Percentiles rank a stretch among this genome's conserved stretches.
Conservation (phyloP, 1,284 basidiomycete species). For the Fistulina hepatica region DNA sequence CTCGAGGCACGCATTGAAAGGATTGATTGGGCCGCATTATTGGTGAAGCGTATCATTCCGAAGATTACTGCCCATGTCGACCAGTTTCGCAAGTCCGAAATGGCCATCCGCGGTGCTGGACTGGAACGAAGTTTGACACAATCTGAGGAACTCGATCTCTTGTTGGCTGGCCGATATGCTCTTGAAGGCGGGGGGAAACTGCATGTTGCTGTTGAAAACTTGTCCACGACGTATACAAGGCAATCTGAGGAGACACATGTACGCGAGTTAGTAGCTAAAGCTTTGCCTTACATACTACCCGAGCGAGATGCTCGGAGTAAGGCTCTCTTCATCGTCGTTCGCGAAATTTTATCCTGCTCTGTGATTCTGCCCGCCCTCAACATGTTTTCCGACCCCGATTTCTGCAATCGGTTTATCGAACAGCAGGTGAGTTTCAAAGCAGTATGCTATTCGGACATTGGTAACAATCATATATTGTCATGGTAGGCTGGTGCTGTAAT, state of each 20-base stretch:
- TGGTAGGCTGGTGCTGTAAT: conserved; percentile 76
- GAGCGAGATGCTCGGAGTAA: conserved; percentile 63
- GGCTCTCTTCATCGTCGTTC: conserved; percentile 60
- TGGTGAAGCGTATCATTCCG: conserved; percentile 79
- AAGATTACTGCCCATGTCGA: conserved; percentile 83
- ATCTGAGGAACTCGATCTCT: conserved; percentile 77
- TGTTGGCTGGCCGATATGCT: conserved; percentile 72
- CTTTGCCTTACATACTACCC: conserved; percentile 67
- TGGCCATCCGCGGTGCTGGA: conserved; percentile 64
- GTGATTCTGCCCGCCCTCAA: conserved; percentile 84
- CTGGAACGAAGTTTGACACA: conserved; percentile 70
- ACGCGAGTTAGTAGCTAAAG: conserved; percentile 54
- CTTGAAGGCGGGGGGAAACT: conserved; percentile 48
- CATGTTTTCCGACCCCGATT: conserved; percentile 89
- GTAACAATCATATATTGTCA: conserved; percentile 12
- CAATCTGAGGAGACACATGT: conserved; percentile 86
- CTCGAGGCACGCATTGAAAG: conserved; percentile 43
- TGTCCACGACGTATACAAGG: conserved; percentile 79
- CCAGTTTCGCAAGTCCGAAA: conserved; percentile 85
- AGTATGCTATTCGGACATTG: conserved; percentile 7
- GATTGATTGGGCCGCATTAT: conserved; percentile 67
- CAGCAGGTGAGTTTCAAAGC: conserved; percentile 53
- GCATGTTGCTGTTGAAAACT: conserved; percentile 74
- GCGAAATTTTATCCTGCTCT: conserved; percentile 78
- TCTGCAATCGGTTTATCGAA: conserved; percentile 91